Percentiles rank a stretch among this genome's conserved stretches.
phyloP scores from a whole-genome alignment of 169 alveolate species.

The Eimeria praecox region DNA sequence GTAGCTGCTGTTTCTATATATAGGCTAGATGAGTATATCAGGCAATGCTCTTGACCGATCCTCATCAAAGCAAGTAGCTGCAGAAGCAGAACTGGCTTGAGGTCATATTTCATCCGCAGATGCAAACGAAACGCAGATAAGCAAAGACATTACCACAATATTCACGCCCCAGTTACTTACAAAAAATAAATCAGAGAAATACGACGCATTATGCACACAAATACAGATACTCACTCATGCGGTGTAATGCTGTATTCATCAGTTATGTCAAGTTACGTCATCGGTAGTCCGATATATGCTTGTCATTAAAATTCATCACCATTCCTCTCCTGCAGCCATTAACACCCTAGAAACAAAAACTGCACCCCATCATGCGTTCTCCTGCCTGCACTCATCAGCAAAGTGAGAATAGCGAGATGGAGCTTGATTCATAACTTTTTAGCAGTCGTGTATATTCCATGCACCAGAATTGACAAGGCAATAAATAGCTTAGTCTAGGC shows the following conservation, averaged over 20 bases:
- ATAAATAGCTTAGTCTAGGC: neutral
- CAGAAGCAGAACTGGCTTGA: constrained; percentile 72
- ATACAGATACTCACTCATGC: neutral
- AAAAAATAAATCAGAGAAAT: neutral
- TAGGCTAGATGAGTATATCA: neutral
- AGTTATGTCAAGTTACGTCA: constrained; percentile 29
- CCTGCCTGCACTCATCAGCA: constrained; percentile 13
- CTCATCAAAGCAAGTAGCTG: constrained; percentile 69
- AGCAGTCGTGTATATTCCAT: constrained; percentile 37
- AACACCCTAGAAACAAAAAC: neutral
- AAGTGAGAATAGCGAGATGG: constrained; percentile 64
- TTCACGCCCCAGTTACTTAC: neutral
- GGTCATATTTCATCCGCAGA: constrained; percentile 24
- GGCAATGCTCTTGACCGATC: neutral
- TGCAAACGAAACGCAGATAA: neutral
- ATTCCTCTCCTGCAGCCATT: constrained; percentile 7
- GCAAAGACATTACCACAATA: neutral
- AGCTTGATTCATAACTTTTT: neutral
- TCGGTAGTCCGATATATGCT: constrained; percentile 45
- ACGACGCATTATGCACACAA: neutral
- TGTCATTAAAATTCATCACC: constrained; percentile 31
- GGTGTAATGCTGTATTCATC: constrained; percentile 5
- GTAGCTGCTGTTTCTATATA: neutral
- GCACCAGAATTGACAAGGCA: constrained; percentile 30
- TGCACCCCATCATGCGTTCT: constrained; percentile 75